A percentile compares a stretch with the other conserved stretches of the same genome.
Conservation (phyloP, 2,329 filamentous ascomycete genomes). For the Alternaria triticimaculans region DNA sequence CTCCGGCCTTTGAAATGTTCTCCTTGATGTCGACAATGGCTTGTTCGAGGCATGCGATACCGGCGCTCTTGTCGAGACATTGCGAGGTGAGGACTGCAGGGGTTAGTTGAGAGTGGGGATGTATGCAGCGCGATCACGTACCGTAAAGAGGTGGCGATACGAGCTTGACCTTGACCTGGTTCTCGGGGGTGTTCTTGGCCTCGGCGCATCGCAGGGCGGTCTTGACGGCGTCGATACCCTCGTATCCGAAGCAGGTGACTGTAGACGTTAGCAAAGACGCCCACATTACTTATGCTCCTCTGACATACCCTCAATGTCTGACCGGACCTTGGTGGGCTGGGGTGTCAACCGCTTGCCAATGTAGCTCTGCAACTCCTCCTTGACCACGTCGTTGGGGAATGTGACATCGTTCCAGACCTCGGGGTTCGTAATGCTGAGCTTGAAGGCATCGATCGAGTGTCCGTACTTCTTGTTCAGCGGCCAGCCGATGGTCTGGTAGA, state of each 20-base stretch:
- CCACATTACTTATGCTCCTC: constrained; percentile 62
- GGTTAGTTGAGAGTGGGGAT: constrained; percentile 17
- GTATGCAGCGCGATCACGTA: constrained; percentile 14
- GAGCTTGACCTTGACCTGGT: constrained; percentile 96
- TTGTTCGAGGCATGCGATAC: constrained; percentile 83
- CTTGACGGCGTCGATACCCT: constrained; percentile 98
- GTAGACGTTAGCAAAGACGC: constrained; percentile 13
- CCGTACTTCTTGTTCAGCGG: constrained; percentile 97
- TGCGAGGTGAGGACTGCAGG: constrained; percentile 82
- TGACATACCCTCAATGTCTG: constrained; percentile 81
- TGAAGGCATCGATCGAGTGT: constrained; percentile 96
- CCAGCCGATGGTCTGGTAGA: constrained; percentile 96
- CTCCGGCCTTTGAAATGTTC: constrained; percentile 79
- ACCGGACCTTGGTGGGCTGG: constrained; percentile 98
- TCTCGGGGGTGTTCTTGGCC: constrained; percentile 88
- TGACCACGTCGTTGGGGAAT: constrained; percentile 84
- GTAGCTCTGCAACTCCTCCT: constrained; percentile 90
- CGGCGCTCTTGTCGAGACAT: constrained; percentile 88
- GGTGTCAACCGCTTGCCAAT: constrained; percentile 97
- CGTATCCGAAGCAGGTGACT: constrained; percentile 72
- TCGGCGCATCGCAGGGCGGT: constrained; percentile 88
- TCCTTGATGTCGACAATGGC: constrained; percentile 86
- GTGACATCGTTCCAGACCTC: constrained; percentile 93
- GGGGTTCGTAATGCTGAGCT: constrained; percentile 97
- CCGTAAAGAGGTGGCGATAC: constrained; percentile 93